Evolutionary conservation across 2,329 filamentous ascomycete species (phyloP).

Genomic region (Exophiala xenobiotica): DNA sequence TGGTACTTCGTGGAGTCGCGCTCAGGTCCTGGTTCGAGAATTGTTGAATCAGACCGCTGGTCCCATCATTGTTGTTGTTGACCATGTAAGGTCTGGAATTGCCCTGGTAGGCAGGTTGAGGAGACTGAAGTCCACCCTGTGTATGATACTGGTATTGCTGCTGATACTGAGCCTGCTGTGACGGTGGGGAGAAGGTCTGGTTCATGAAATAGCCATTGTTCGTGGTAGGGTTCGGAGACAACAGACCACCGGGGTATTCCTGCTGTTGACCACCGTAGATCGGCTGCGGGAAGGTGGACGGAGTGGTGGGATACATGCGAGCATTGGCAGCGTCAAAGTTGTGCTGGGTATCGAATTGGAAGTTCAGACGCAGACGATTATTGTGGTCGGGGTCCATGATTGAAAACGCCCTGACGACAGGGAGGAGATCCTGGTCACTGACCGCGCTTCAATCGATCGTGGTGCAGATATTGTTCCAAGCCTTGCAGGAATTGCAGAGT

Average conservation of each 20-base stretch:
- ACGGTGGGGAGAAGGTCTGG: constrained; percentile 53
- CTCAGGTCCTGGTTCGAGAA: constrained; percentile 95
- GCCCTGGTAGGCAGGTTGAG: constrained; percentile 55
- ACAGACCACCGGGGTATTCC: constrained; percentile 57
- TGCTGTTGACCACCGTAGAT: constrained; percentile 65
- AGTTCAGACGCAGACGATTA: constrained; percentile 49
- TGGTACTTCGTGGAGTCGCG: constrained; percentile 62
- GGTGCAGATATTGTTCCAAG: neutral
- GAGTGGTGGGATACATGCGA: constrained; percentile 79
- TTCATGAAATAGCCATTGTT: constrained; percentile 61
- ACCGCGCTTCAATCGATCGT: constrained; percentile 4
- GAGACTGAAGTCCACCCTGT: constrained; percentile 57
- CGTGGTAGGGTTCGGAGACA: constrained; percentile 40
- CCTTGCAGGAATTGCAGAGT: neutral
- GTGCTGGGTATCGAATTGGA: constrained; percentile 61
- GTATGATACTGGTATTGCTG: constrained; percentile 50
- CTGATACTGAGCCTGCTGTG: constrained; percentile 56
- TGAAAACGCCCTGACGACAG: neutral
- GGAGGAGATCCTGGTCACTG: neutral
- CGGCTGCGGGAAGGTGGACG: constrained; percentile 93
- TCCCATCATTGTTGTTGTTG: constrained; percentile 71
- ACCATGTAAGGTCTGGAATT: constrained; percentile 38
- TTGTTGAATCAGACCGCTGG: constrained; percentile 88
- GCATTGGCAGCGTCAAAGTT: constrained; percentile 61
- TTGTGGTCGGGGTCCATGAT: constrained; percentile 58